Base-by-base conservation (phyloP, 2,329 filamentous ascomycete species). In the Trichoderma arundinaceum region DNA sequence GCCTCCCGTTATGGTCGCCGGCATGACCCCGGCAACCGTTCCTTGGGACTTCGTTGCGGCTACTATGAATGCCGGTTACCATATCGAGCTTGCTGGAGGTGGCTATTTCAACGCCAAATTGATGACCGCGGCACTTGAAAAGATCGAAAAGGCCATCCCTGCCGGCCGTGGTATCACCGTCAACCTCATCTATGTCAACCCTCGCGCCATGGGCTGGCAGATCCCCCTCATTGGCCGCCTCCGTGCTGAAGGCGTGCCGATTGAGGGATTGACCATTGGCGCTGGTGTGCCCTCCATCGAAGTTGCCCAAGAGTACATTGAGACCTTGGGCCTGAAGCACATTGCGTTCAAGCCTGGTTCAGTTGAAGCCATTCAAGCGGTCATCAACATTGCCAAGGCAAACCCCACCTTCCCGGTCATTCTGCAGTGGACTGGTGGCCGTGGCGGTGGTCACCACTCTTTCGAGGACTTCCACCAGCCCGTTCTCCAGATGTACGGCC, bases 391-490 rank as follows among this genome's bases (percentile, higher is more conserved):
- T 73, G 93, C 94, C 69, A 95, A 92, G 79, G 92, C 92, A n/a
- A 95, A 97, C 77, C 93, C 94, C 2, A 89, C 87, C 33, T 97
- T 97, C 84, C 94, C 94, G n/a, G 87, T 97, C 60, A 88, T 97
- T 61, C 82, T 97, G 68, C 94, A 97, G 79, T 97, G 94, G 94
- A 97, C 94, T 67, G 94, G 94, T 75, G 94, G 94, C 46, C 90
- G 94, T 79, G 94, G 93, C 70, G 94, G 94, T 81, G 94, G 94
- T 65, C 94, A 97, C 77, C 94, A 97, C 81, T 97, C 93, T 0
- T 96, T 90, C 69, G 94, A 97, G 77, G 94, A 97, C 77, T 97
- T 97, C 84, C 94, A 97, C 78, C 89, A 94, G 74, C 94, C 94
- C 5, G 90, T 97, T 51, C 82, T 97, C 7, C 89, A 92, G 73